phyloP scores from a whole-genome alignment of 768 basidiomycete species.

The Lentinula sp. region DNA sequence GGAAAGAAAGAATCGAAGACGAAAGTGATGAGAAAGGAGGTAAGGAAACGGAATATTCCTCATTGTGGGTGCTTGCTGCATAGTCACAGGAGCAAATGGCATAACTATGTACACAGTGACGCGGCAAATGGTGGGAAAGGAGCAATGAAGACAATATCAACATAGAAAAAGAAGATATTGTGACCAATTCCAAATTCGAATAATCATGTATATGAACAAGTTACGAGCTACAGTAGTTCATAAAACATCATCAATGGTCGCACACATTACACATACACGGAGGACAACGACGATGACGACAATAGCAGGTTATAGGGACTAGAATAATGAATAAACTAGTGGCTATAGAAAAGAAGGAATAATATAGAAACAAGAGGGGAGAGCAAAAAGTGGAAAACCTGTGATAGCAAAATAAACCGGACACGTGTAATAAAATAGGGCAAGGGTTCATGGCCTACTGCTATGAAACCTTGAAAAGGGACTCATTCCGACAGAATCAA shows the following conservation, averaged over 20 bases:
- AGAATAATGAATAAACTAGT: background rate
- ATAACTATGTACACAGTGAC: too few species aligned
- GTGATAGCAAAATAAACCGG: constrained; percentile 3
- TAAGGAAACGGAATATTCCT: too few species aligned
- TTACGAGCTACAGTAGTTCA: constrained; percentile 4
- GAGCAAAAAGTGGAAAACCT: background rate
- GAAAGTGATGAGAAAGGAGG: too few species aligned
- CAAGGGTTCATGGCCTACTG: background rate
- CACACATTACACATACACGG: constrained; percentile 6
- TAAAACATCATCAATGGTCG: background rate
- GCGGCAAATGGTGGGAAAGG: too few species aligned
- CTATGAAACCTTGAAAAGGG: background rate
- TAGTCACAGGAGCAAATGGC: too few species aligned
- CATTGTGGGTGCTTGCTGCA: too few species aligned
- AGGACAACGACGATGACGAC: background rate
- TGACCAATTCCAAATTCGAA: background rate
- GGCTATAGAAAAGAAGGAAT: background rate
- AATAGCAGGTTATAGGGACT: background rate
- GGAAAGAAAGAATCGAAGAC: too few species aligned
- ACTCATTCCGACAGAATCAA: background rate
- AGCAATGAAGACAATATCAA: background rate
- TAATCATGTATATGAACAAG: background rate
- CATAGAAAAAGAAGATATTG: background rate
- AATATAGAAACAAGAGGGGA: background rate
- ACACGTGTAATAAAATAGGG: constrained; percentile 4